Evolutionary conservation across 2,329 filamentous ascomycete species (phyloP), one percentile per base, ranked within the genome.

Genomic region (Aspergillus hortae): DNA sequence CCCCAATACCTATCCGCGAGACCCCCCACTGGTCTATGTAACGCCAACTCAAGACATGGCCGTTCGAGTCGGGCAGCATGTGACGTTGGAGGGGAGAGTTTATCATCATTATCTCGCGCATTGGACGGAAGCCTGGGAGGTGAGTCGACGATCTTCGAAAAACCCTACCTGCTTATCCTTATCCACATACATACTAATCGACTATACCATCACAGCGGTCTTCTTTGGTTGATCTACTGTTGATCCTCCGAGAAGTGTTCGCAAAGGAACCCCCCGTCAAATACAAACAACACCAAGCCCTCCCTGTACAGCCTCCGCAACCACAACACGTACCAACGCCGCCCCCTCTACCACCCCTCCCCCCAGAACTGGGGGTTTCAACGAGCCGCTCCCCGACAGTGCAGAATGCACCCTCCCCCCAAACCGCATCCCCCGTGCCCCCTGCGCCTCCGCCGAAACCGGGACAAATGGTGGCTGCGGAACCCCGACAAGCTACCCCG

Each of bases 21-120:
- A 95, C 63, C 80, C 90, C 0, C 94, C 94, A 1, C 81, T 97
- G 44, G 84, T 88, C 53, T 97, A 96, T 70, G 90, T 97, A 40
- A 92, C 86, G 6, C 92, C 94, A 2, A 90, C 89, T 4, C 87
- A 89, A 59, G 88, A 85, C 57, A 97, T 99, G 90, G 75, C 88
- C 59, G 87, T 99, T 40, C 83, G 92, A 17, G 90, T 92, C 1
- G 94, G 94, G 0, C 94, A 99, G 67, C 91, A 99, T 76, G 91
- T 99, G 54, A 91, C 94, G 65, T 86, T 89, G 4, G 92, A 97
- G 65, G 94, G 94, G 23, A 87, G 89, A 68, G 84, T 97, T 57
- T 99, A 97, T 69, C 94, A 99, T 69, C 94, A 94, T 35, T 99
- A 97, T 69, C 77, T 99, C 44, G 89, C 90, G 30, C 86, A 90